Conservation (phyloP, 2,329 filamentous ascomycete genomes). For the Lecanicillium sp. region DNA sequence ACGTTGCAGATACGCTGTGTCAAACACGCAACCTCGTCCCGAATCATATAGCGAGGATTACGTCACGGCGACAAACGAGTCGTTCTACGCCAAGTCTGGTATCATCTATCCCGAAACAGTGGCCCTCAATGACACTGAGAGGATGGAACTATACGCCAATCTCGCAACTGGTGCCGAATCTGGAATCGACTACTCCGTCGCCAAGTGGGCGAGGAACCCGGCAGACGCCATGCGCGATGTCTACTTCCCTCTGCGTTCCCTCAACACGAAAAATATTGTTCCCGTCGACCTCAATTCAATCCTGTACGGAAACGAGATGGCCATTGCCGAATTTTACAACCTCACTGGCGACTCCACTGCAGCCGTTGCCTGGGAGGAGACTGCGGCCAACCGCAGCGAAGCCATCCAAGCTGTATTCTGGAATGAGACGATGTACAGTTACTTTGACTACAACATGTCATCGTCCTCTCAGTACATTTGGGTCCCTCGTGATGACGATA, state of each 20-base stretch:
- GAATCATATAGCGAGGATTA: slow-evolving; percentile 63
- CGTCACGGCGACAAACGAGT: slow-evolving; percentile 54
- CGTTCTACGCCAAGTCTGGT: slow-evolving; percentile 52
- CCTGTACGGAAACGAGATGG: slow-evolving; percentile 56
- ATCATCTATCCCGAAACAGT: slow-evolving; percentile 47
- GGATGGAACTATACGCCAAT: slow-evolving; percentile 49
- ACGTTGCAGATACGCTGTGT: slow-evolving; percentile 43
- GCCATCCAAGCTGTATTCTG: slow-evolving; percentile 58
- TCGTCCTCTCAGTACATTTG: slow-evolving; percentile 48
- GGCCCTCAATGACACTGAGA: slow-evolving; percentile 44
- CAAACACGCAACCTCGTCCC: slow-evolving; percentile 58
- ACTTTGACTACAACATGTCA: slow-evolving; percentile 64
- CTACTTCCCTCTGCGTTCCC: slow-evolving; percentile 57
- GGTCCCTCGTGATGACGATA: slow-evolving; percentile 39
- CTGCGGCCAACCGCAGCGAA: slow-evolving; percentile 45
- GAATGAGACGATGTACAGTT: slow-evolving; percentile 54
- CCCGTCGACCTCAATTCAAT: slow-evolving; percentile 64
- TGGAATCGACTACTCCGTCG: slow-evolving; percentile 53
- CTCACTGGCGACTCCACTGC: slow-evolving; percentile 41
- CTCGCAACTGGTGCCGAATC: slow-evolving; percentile 59
- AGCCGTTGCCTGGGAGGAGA: slow-evolving; percentile 39
- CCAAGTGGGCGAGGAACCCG: slow-evolving; percentile 51
- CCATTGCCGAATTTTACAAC: slow-evolving; percentile 48
- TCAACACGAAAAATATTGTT: slow-evolving; percentile 51
- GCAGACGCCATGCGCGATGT: slow-evolving; percentile 49